Conservation (phyloP, 257 asterid genomes). For the Gentiana straminea region DNA sequence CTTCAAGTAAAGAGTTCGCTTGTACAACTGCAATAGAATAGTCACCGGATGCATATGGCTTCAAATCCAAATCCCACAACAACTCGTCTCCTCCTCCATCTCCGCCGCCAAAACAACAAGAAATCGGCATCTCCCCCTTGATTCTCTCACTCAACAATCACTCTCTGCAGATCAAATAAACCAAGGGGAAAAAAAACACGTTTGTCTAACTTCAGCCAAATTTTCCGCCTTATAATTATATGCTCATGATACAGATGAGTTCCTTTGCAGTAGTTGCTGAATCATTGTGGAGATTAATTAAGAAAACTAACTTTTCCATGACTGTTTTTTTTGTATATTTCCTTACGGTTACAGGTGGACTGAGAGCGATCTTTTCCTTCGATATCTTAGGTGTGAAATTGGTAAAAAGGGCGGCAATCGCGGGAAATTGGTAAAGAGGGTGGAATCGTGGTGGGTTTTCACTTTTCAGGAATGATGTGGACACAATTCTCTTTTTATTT, state of each 20-base stretch:
- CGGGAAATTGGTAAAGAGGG: slow-evolving; percentile 4
- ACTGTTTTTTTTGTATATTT: too few species aligned
- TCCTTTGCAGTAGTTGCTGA: too few species aligned
- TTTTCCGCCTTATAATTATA: too few species aligned
- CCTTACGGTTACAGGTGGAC: too few species aligned
- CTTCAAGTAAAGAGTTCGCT: slow-evolving; percentile 35
- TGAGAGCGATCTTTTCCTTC: too few species aligned
- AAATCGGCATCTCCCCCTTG: slow-evolving; percentile 15
- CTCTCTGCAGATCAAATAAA: not conserved
- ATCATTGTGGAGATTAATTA: too few species aligned
- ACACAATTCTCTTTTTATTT: too few species aligned
- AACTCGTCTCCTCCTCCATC: slow-evolving; percentile 24
- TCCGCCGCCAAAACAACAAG: slow-evolving; percentile 21
- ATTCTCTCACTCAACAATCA: not conserved
- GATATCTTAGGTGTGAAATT: too few species aligned
- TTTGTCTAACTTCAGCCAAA: too few species aligned
- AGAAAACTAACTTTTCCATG: too few species aligned
- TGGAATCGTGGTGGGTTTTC: not conserved
- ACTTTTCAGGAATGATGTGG: too few species aligned
- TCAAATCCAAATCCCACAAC: slow-evolving; percentile 32
- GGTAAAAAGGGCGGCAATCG: slow-evolving; percentile 1
- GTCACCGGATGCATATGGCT: slow-evolving; percentile 31
- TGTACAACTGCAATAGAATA: slow-evolving; percentile 37
- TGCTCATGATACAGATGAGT: too few species aligned
- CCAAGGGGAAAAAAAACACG: not conserved